Evolutionary conservation across 345 rosid genomes (phyloP), one percentile per base, ranked within the genome.

Genomic region (Rhizophora mangle): DNA sequence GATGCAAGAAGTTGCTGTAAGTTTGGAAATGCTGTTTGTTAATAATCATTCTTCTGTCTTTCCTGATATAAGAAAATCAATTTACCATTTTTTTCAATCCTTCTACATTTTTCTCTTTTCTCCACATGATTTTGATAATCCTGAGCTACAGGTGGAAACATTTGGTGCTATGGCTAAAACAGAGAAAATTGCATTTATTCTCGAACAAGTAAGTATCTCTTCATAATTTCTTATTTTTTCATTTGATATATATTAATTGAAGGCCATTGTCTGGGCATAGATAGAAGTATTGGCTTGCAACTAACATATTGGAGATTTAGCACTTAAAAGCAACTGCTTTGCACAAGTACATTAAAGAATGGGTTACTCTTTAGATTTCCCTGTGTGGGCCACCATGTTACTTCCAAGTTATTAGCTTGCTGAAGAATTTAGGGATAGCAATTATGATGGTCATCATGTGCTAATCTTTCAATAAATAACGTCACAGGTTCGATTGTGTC

Each of bases 121-220:
- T 2, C 0, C 29, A 13, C 20, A 24, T 37, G 30, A 65, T n/a
- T 76, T 31, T 68, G 43, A 73, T 74, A 61, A 47, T 59, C 72
- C 49, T 74, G 62, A 43, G 54, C 56, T 61, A 24, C 70, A 94
- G 96, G 98, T 94, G 80, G 99, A 92, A 82, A 94, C 97, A 47
- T 94, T 92, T 86, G 96, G 97, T 70, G 93, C 97, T 31, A 88
- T 94, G 98, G 98, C 96, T 20, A 89, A 89, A 80, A 91, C 97
- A 30, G 97, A 94, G 85, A 91, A 94, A 84, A 92, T 89, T 71
- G 96, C 97, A 0, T 88, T 94, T 74, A 91, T 94, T 68, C 97
- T 94, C 54, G 97, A 92, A 72, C 98, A 91, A 81, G 98, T 91
- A 81, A 8, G 82, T 39, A 5, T 27, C 26, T 71, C 65, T 60